A percentile compares a stretch with the other conserved stretches of the same genome.
phyloP scores from a whole-genome alignment of 208 protist species.

The Acanthamoeba culbertsoni region DNA sequence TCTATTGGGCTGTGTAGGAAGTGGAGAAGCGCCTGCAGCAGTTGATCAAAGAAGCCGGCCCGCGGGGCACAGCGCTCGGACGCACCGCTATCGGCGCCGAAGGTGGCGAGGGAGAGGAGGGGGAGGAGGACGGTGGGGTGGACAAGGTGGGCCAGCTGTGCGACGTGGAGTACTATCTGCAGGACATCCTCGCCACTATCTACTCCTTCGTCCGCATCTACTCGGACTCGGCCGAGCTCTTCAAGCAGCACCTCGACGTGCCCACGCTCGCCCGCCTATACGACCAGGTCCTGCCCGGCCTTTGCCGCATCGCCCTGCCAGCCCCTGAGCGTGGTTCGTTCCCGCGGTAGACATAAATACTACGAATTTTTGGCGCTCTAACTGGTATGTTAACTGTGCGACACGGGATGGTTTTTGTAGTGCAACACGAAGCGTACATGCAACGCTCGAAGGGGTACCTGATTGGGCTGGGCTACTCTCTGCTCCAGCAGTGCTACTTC shows the following conservation, averaged over 20 bases:
- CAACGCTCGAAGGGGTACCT: slow-evolving; percentile 11
- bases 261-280: not conserved
- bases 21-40: slow-evolving; percentile 23
- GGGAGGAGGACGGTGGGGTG: too few species aligned
- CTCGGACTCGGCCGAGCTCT: not conserved
- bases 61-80: not conserved
- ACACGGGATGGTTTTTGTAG: not conserved
- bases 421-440: not conserved
- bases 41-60: not conserved
- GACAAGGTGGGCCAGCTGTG: slow-evolving; percentile 19
- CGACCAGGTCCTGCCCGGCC: slow-evolving; percentile 28
- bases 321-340: not conserved
- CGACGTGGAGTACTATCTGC: slow-evolving; percentile 53
- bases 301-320: not conserved
- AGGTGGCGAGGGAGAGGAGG: not conserved
- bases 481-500: slow-evolving; percentile 38
- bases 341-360: too few species aligned
- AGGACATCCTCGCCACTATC: slow-evolving; percentile 58
- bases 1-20: not conserved
- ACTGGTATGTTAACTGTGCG: too few species aligned
- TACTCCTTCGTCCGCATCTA: slow-evolving; percentile 11
- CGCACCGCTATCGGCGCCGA: not conserved
- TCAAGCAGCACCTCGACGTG: not conserved
- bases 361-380: too few species aligned
- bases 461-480: not conserved